phyloP scores from a whole-genome alignment of 108 stramenopile species.

The Pseudonitzschia multiseries region DNA sequence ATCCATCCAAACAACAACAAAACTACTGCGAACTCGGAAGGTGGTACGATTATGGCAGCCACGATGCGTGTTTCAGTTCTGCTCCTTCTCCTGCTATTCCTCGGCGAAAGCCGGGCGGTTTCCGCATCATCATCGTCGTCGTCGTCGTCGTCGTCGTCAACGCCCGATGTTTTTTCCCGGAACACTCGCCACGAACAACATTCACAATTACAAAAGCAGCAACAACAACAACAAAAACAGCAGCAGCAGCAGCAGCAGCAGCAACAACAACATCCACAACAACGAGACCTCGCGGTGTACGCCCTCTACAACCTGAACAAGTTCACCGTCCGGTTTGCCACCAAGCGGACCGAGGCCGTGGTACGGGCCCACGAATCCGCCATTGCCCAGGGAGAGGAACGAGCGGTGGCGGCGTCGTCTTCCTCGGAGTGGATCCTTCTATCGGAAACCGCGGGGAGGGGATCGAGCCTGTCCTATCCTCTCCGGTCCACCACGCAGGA shows the following conservation, averaged over 20 bases:
- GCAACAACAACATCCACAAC: neutral
- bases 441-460: constrained; percentile 19
- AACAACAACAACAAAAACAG: neutral
- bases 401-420: neutral
- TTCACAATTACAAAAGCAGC: neutral
- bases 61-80: too few species aligned
- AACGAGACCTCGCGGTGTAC: constrained; percentile 19
- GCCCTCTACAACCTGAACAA: constrained; percentile 24
- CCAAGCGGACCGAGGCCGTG: constrained; percentile 19
- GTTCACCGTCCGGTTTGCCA: constrained; percentile 22
- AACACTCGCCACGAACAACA: neutral
- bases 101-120: too few species aligned
- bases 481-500: constrained; percentile 23
- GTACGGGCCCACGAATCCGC: neutral
- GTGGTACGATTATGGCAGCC: too few species aligned
- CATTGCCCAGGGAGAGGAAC: neutral
- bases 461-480: constrained; percentile 20
- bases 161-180: too few species aligned
- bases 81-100: too few species aligned
- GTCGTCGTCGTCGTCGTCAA: too few species aligned
- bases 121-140: too few species aligned
- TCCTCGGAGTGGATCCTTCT: constrained; percentile 4
- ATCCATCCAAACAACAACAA: too few species aligned
- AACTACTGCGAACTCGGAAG: too few species aligned
- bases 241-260: too few species aligned